Base-by-base conservation (phyloP, 805 yeast species). In the Cyberlindnera euphorbiae region DNA sequence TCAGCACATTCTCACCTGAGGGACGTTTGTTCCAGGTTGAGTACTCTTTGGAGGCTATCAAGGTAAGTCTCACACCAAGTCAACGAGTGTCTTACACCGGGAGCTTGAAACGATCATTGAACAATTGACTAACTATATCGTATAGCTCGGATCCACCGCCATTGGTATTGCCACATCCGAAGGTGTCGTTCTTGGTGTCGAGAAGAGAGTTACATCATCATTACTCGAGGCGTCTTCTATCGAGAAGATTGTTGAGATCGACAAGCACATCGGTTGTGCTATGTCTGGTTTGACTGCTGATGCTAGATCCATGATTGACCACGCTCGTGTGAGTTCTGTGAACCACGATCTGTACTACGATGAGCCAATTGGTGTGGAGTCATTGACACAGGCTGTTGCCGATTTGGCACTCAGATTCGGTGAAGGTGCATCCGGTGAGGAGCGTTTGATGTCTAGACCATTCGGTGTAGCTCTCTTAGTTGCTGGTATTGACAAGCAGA, bases 211-310 rank as follows among this genome's bases (percentile, higher is more conserved):
- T 17, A 90, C 97, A 0, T 89, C 97, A 8, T 74, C 95, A 10
- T 67, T 93, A 45, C 72, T 93, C 39, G 99, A 94, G 62, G 78
- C 90, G 19, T 82, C 90, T 19, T 85, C 96, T 29, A 89, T 94
- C 56, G 98, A 94, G 59, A 93, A 93, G 63, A 89, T 93, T 48
- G 85, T 93, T 49, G 98, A 93, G 57, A 82, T 93, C 40, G 99
- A 93, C 58, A 67, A 68, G 31, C 98, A 93, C 58, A 79, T 93
- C 39, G 98, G 99, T 32, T 88, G 97, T 66, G 98, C 99, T 51
- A 93, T 93, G 97, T 81, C 94, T 46, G 99, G 99, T 4, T 72
- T 94, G 47, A 93, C 97, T 3, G 97, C 99, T 3, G 99, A 93
- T 66, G 99, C 99, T 13, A 75, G 97, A 56, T 85, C 96, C 22